Percentiles rank a stretch among this genome's conserved stretches.
These are phyloP conservation scores for Aspergillus nanangensis DNA, from an alignment of 495 filamentous ascomycete species.

Conservation along the genomic window DNA sequence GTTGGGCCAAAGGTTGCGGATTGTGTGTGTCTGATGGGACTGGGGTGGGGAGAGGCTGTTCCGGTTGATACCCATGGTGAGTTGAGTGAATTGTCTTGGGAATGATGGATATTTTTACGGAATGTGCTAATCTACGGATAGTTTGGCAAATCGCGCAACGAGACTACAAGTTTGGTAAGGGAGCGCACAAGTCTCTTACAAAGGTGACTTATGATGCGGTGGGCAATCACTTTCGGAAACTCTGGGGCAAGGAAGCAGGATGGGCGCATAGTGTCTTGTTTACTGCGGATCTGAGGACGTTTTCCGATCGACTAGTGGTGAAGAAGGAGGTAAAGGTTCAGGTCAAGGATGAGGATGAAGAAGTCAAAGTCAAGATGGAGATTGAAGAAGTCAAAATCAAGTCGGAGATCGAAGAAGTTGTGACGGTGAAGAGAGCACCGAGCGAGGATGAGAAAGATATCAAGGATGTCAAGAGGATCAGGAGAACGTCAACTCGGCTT, in stretches of 20 bases:
- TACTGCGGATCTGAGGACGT: constrained; percentile 85
- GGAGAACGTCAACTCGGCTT: too few relatives aligned
- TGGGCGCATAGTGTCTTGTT: constrained; percentile 98
- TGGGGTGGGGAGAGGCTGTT: constrained; percentile 94
- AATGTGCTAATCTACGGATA: constrained; percentile 20
- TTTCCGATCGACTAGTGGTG: constrained; percentile 60
- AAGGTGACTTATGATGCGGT: constrained; percentile 87
- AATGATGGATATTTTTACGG: too few relatives aligned
- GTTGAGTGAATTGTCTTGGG: too few relatives aligned
- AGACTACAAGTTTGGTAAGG: constrained; percentile 89
- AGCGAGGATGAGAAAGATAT: constrained; percentile 13
- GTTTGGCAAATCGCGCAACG: constrained; percentile 97
- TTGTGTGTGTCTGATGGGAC: constrained; percentile 93
- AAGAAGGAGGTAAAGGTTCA: constrained; percentile 45
- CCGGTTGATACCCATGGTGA: constrained; percentile 91
- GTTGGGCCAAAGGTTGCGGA: constrained; percentile 97
- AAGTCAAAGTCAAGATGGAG: constrained; percentile 21
- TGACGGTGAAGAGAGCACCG: constrained; percentile 23
- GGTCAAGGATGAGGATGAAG: constrained; percentile 36
- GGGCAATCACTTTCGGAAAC: constrained; percentile 79
- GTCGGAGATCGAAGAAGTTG: constrained; percentile 14
- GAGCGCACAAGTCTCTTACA: constrained; percentile 78
- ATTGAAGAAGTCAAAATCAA: constrained; percentile 25
- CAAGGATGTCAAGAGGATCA: too few relatives aligned
- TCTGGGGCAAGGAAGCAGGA: constrained; percentile 92